Conservation (phyloP, 441 rosid species). For the Gossypium davidsonii region DNA sequence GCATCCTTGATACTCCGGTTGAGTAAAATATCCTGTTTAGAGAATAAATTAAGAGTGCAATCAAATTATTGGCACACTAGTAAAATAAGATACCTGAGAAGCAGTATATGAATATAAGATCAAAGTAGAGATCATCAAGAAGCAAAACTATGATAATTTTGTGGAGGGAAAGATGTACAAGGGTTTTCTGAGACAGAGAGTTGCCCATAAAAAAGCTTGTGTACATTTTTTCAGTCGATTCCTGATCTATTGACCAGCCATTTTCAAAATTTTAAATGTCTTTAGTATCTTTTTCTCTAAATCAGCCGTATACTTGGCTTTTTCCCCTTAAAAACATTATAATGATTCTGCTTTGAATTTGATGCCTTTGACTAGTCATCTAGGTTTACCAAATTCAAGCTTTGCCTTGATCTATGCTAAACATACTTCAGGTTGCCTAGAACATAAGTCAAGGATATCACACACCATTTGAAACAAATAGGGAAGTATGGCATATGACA, state of each 20-base stretch:
- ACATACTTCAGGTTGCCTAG: background rate
- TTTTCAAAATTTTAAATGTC: background rate
- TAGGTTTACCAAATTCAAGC: slow-evolving; percentile 6
- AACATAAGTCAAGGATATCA: background rate
- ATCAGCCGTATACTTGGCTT: background rate
- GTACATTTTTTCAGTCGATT: background rate
- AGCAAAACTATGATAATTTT: slow-evolving; percentile 2
- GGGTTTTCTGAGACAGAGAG: background rate
- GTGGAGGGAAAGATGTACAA: background rate
- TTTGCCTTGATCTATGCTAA: background rate
- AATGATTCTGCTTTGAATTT: background rate
- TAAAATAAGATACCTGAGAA: background rate
- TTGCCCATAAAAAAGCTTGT: background rate
- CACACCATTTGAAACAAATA: slow-evolving; percentile 1
- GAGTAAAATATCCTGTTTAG: slow-evolving; percentile 58
- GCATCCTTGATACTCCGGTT: slow-evolving; percentile 91
- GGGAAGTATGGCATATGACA: background rate
- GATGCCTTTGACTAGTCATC: background rate
- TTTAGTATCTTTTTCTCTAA: background rate
- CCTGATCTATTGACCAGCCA: background rate
- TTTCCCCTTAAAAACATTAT: background rate
- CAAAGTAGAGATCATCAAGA: background rate
- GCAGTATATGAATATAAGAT: slow-evolving; percentile 3
- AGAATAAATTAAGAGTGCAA: slow-evolving; percentile 3
- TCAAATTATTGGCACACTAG: background rate